phyloP scores from a whole-genome alignment of 768 basidiomycete genomes.

The Mycena vitilis region DNA sequence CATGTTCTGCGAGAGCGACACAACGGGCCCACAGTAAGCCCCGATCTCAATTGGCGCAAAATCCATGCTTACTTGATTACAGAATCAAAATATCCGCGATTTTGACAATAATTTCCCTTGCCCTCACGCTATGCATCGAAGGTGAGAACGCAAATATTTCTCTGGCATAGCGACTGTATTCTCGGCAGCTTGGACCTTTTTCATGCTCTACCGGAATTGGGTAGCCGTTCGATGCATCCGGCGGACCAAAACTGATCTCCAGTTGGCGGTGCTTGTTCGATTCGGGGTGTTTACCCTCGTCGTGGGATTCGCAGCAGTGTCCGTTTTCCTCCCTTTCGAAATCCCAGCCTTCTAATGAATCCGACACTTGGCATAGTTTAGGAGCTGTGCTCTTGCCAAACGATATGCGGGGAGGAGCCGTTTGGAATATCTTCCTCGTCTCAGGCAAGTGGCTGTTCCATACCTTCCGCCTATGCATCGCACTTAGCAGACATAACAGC shows the following conservation, averaged over 20 bases:
- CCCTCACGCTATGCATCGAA: conserved; percentile 26
- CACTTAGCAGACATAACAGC: not conserved
- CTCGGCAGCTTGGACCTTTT: conserved; percentile 18
- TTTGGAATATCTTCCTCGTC: conserved; percentile 20
- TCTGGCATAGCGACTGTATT: not conserved
- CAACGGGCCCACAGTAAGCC: conserved; percentile 17
- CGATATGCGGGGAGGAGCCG: conserved; percentile 9
- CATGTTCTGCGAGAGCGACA: conserved; percentile 8
- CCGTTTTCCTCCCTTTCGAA: not conserved
- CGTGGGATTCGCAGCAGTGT: conserved; percentile 21
- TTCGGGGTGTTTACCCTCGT: conserved; percentile 22
- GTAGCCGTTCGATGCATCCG: conserved; percentile 1
- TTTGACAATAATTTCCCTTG: conserved; percentile 15
- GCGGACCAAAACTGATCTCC: conserved; percentile 13
- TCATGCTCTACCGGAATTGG: conserved; percentile 22
- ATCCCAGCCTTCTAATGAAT: not conserved
- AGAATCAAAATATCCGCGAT: conserved; percentile 27
- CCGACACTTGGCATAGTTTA: conserved; percentile 4
- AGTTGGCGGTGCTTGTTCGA: conserved; percentile 19
- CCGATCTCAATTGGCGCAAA: not conserved
- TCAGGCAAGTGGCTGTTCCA: not conserved
- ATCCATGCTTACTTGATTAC: not conserved
- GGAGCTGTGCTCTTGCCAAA: conserved; percentile 19
- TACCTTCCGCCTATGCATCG: not conserved
- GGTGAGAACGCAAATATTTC: not conserved